These are phyloP conservation scores for Fusarium pilosicola DNA, from an alignment of 2,329 filamentous ascomycete genomes.

Conservation along the genomic window DNA sequence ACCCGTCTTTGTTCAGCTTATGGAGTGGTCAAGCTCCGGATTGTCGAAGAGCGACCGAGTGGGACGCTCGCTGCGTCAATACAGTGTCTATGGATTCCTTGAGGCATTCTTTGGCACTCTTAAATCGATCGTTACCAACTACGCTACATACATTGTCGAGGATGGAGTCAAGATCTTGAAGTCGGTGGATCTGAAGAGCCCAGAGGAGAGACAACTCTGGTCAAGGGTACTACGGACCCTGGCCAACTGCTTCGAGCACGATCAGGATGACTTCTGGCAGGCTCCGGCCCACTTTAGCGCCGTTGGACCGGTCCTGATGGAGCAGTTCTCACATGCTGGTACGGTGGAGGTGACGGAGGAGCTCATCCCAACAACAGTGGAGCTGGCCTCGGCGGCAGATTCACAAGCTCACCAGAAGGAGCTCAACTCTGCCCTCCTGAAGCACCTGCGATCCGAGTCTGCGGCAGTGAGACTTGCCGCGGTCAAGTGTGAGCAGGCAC, in stretches of 20 bases:
- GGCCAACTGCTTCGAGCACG: conserved; percentile 81
- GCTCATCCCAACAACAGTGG: conserved; percentile 79
- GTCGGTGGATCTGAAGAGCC: conserved; percentile 57
- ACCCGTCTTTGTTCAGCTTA: conserved; percentile 86
- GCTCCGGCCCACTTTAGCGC: conserved; percentile 84
- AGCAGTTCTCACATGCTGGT: conserved; percentile 67
- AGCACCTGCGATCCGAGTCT: conserved; percentile 78
- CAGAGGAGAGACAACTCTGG: conserved; percentile 70
- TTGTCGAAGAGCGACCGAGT: conserved; percentile 69
- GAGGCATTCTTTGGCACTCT: conserved; percentile 83
- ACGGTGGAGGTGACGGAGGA: conserved; percentile 58
- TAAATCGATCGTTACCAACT: conserved; percentile 93
- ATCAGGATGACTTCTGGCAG: conserved; percentile 97
- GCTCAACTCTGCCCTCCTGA: conserved; percentile 81
- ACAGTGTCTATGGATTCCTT: conserved; percentile 85
- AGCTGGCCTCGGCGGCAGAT: conserved; percentile 82
- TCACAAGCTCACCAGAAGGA: conserved; percentile 92
- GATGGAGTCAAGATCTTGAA: conserved; percentile 73
- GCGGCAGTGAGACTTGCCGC: conserved; percentile 80
- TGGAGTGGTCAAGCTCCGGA: conserved; percentile 78
- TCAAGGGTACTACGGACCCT: conserved; percentile 76
- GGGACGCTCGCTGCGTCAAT: conserved; percentile 71
- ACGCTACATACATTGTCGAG: conserved; percentile 86
- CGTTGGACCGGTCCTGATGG: conserved; percentile 75
- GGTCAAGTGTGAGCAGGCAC: conserved; percentile 80